A percentile compares a stretch with the other conserved stretches of the same genome.
These are phyloP conservation scores for Neurospora tetrasperma DNA, from an alignment of 495 filamentous ascomycete species.

Conservation along the genomic window DNA sequence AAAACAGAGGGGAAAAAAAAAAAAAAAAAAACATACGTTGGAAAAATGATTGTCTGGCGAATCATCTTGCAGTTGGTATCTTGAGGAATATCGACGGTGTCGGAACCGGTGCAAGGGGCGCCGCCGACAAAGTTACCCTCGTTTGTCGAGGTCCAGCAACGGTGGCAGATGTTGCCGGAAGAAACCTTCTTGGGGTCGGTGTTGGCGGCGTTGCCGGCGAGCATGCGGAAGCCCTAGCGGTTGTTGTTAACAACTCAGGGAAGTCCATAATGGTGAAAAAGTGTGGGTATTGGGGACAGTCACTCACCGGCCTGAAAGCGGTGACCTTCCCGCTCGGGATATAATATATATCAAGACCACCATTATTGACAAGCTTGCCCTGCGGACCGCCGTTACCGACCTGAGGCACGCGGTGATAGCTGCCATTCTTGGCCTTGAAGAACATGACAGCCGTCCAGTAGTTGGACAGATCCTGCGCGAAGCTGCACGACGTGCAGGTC, in stretches of 20 bases:
- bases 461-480: slow-evolving; percentile 62
- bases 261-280: too few relatives aligned
- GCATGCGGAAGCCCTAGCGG: slow-evolving; percentile 46
- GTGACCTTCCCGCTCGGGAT: slow-evolving; percentile 39
- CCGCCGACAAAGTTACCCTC: slow-evolving; percentile 38
- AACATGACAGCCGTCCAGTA: slow-evolving; percentile 73
- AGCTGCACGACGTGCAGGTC: slow-evolving; percentile 60
- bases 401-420: slow-evolving; percentile 57
- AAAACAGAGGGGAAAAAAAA: background rate
- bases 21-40: slow-evolving; percentile 22
- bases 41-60: slow-evolving; percentile 53
- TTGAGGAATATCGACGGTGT: slow-evolving; percentile 48
- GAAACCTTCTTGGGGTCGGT: slow-evolving; percentile 37
- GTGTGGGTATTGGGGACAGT: background rate
- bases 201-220: slow-evolving; percentile 39
- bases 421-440: slow-evolving; percentile 59
- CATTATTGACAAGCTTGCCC: slow-evolving; percentile 59
- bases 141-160: slow-evolving; percentile 42
- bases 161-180: slow-evolving; percentile 45
- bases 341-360: slow-evolving; percentile 40
- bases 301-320: slow-evolving; percentile 44
- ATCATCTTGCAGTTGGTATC: slow-evolving; percentile 44
- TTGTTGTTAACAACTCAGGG: background rate
- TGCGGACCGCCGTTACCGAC: slow-evolving; percentile 48
- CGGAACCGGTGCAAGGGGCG: slow-evolving; percentile 35